Base-by-base conservation (phyloP, 2,329 filamentous ascomycete species). In the Alternaria conjuncta region DNA sequence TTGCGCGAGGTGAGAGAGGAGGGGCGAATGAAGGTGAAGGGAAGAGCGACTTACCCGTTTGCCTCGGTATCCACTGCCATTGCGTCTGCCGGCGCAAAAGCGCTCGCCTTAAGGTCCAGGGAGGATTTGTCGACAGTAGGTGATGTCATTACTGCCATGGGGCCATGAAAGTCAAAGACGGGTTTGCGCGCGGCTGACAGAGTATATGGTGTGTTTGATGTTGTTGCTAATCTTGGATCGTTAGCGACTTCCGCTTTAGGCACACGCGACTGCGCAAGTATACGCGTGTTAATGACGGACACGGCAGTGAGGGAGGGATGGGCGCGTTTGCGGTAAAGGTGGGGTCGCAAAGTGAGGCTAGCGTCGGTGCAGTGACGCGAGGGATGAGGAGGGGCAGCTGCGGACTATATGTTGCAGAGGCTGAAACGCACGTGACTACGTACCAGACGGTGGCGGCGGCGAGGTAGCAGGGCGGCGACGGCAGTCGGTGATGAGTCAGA, bases 21-120 rank as follows among this genome's bases (percentile, higher is more conserved):
- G 47, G 66, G 56, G 62, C 55, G 41, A 43, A 32, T 59, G 61
- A 21, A 32, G n/a, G 51, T 44, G 32, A 44, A 63, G 65, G 64
- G 61, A 72, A 73, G 68, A 76, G 75, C 46, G 59, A 86, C 87
- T 86, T 82, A 90, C 88, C 87, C 87, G 76, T 89, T 88, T 72
- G 86, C 81, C 47, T 85, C 82, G 64, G 81, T 77, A 72, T 87
- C 83, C 61, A 87, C 80, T 63, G 84, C 82, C 84, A 86, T 86
- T 70, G 82, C 82, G 72, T 84, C 83, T 73, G 81, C 78, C 72
- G 82, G 79, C 78, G 79, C 71, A 70, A 76, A 71, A 56, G 84
- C 81, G 75, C 80, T 82, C 75, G 82, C 79, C 81, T 88, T 89
- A 73, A 85, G 79, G 73, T 86, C 85, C 74, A 82, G 71, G 55